A percentile compares a stretch with the other conserved stretches of the same genome.
These are phyloP conservation scores for Fusarium ramigenum DNA, from an alignment of 2,329 filamentous ascomycete genomes.

Conservation along the genomic window DNA sequence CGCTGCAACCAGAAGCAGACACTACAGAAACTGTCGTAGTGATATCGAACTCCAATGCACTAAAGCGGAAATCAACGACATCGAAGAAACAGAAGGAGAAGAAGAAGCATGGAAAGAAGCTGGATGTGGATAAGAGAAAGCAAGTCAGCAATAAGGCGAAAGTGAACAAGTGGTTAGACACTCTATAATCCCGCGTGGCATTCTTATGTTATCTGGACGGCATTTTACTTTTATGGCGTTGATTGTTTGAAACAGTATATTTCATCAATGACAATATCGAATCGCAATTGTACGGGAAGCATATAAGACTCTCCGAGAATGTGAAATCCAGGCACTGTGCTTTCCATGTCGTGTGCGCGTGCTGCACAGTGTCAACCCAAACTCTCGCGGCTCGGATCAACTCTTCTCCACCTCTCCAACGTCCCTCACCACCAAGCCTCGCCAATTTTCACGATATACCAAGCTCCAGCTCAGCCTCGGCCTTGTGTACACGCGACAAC, in stretches of 20 bases:
- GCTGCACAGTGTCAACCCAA: not conserved
- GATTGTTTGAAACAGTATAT: not conserved
- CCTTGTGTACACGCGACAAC: constrained; percentile 34
- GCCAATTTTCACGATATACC: constrained; percentile 45
- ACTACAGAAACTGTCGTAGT: constrained; percentile 4
- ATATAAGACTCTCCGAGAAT: not conserved
- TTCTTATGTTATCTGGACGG: not conserved
- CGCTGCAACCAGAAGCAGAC: constrained; percentile 1
- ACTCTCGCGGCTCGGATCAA: constrained; percentile 31
- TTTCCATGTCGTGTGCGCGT: rapidly evolving
- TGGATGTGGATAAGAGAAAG: constrained; percentile 33
- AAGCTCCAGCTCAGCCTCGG: constrained; percentile 43
- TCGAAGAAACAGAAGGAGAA: constrained; percentile 35
- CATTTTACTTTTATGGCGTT: not conserved
- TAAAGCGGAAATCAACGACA: constrained; percentile 4
- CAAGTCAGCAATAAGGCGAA: constrained; percentile 33
- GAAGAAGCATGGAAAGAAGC: constrained; percentile 31
- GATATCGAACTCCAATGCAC: not conserved
- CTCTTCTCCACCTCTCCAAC: constrained; percentile 28
- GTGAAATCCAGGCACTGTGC: constrained; percentile 1
- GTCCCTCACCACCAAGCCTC: constrained; percentile 40
- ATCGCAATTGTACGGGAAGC: not conserved
- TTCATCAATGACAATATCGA: not conserved
- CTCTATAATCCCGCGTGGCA: not conserved
- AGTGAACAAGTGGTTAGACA: constrained; percentile 35